Evolutionary conservation across 2,329 filamentous ascomycete genomes (phyloP), one percentile per base, ranked within the genome.

Genomic region (Fusarium papillatum): DNA sequence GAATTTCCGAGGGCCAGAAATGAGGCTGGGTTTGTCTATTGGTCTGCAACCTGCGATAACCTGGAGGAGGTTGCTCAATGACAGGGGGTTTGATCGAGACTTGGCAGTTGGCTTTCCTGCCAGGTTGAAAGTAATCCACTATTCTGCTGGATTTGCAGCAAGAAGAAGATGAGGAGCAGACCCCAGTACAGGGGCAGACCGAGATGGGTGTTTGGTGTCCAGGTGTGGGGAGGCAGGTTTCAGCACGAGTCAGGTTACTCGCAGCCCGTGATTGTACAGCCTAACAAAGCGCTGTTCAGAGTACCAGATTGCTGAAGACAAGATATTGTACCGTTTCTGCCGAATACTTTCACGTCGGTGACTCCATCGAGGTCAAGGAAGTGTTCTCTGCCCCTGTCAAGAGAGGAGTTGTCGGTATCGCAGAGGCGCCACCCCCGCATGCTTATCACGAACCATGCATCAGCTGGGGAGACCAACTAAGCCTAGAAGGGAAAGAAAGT

Each of bases 401-500:
- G 41, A 14, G 60, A 34, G 17, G 17, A 31, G 26, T 22, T 24
- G 29, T 38, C 43, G 22, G 14, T 46, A 38, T 50, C n/a, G 26
- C 0, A 17, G 59, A 19, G 22, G 24, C 38, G 59, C 59, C 59
- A 61, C 59, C 59, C 59, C 59, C 59, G 59, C 59, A 62, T 62
- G 34, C 59, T 62, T 43, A 43, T 62, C 60, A 34, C 13, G 26
- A 24, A 48, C 31, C 43, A 50, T 24, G 62, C 34, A 48, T 53
- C 41, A 34, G 11, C 6, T 43, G 26, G 19, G 31, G 24, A 38
- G 41, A 53, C 17, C 3, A n/a, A 29, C 62, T 64, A 64, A 29
- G 16, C 62, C 62, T 5, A 64, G 43, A 50, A 53, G 24, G 62
- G 62, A 36, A 64, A 64, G n/a, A 50, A 64, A 64, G 39, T 64